phyloP scores from a whole-genome alignment of 306 rosid species.

The Cucumis melo region DNA sequence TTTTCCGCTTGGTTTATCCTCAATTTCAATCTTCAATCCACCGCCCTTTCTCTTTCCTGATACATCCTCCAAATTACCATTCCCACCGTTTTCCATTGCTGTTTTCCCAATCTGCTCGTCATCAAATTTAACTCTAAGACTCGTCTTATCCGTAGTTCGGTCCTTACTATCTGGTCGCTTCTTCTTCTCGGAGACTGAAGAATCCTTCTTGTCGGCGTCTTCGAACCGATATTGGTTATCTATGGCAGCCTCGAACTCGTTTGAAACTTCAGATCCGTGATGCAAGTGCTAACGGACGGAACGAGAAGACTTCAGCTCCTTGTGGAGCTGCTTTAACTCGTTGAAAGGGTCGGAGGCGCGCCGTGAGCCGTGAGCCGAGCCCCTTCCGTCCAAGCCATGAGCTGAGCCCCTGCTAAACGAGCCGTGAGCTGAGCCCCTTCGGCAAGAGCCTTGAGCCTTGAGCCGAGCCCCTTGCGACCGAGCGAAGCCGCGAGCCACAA shows the following conservation, averaged over 20 bases:
- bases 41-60: neutral
- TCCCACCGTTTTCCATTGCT: neutral
- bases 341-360: slow-evolving; percentile 32
- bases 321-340: slow-evolving; percentile 34
- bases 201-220: neutral
- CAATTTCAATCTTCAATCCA: neutral
- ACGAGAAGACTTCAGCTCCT: slow-evolving; percentile 10
- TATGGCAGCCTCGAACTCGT: slow-evolving; percentile 1
- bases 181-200: neutral
- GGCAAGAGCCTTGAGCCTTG: too few species aligned
- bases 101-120: neutral
- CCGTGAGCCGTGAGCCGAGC: too few species aligned
- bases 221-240: neutral
- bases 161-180: neutral
- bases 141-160: neutral
- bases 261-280: slow-evolving; percentile 1
- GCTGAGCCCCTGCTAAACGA: too few species aligned
- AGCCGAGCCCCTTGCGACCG: too few species aligned
- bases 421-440: too few species aligned
- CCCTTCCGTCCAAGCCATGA: too few species aligned
- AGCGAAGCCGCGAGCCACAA: too few species aligned
- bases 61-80: neutral
- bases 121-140: neutral
- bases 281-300: slow-evolving; percentile 1
- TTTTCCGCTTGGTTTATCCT: neutral